phyloP scores from a whole-genome alignment of 176 grass and related monocot genomes.

The Oryza australiensis region DNA sequence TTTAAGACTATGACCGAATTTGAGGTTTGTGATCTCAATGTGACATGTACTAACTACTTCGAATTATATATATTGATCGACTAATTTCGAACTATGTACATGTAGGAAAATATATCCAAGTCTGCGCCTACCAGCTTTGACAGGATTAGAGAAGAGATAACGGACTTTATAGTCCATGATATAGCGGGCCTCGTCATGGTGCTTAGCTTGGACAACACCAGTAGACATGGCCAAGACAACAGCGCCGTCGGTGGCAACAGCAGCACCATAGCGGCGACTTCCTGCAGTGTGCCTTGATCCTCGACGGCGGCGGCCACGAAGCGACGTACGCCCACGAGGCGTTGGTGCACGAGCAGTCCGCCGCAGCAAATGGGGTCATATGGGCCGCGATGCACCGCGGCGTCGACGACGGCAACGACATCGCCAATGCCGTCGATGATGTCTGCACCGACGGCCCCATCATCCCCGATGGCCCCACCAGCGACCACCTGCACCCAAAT shows the following conservation, averaged over 20 bases:
- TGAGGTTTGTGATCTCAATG: too few species aligned
- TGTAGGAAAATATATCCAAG: too few species aligned
- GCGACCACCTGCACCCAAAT: constrained; percentile 44
- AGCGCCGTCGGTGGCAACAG: neutral
- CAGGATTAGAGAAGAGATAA: too few species aligned
- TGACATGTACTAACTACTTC: too few species aligned
- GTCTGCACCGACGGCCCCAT: constrained; percentile 28
- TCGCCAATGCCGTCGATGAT: constrained; percentile 7
- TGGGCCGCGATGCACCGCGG: neutral
- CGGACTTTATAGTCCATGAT: too few species aligned
- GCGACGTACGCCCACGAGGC: constrained; percentile 43
- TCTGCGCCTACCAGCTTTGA: too few species aligned
- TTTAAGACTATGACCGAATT: too few species aligned
- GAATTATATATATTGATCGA: too few species aligned
- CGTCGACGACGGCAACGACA: neutral
- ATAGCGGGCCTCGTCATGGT: too few species aligned
- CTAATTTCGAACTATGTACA: too few species aligned
- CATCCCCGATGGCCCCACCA: neutral
- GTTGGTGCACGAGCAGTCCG: constrained; percentile 30
- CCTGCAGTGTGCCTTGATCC: constrained; percentile 55
- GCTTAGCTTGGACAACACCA: too few species aligned
- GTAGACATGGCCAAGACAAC: constrained; percentile 28
- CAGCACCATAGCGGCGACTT: constrained; percentile 28
- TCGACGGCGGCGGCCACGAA: constrained; percentile 37
- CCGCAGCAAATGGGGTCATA: constrained; percentile 23